phyloP scores from a whole-genome alignment of 495 filamentous ascomycete genomes.

The Lasiosphaeria hispida region DNA sequence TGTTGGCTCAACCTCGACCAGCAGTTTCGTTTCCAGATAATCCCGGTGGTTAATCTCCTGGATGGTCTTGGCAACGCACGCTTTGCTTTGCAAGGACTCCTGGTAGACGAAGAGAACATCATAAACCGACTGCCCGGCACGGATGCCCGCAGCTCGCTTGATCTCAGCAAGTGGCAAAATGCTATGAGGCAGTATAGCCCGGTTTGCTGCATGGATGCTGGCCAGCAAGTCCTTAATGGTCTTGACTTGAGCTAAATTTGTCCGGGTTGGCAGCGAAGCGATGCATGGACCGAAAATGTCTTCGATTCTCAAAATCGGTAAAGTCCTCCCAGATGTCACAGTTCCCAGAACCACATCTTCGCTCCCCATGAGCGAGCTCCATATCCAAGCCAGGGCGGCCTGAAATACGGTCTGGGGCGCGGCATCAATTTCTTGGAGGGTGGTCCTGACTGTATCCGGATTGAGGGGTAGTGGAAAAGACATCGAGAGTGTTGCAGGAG shows the following conservation, averaged over 20 bases:
- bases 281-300: conserved; percentile 72
- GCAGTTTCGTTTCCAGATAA: conserved; percentile 67
- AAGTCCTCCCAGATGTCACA: conserved; percentile 71
- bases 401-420: conserved; percentile 67
- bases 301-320: conserved; percentile 64
- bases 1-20: conserved; percentile 67
- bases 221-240: conserved; percentile 57
- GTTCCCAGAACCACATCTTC: conserved; percentile 72
- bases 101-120: conserved; percentile 78
- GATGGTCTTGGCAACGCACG: conserved; percentile 22
- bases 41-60: conserved; percentile 56
- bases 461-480: conserved; percentile 24
- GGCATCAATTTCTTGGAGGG: conserved; percentile 17
- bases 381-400: conserved; percentile 63
- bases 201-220: conserved; percentile 58
- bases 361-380: conserved; percentile 58
- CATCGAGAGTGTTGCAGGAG: conserved; percentile 15
- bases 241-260: conserved; percentile 44
- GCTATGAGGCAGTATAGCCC: conserved; percentile 57
- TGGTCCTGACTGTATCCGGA: conserved; percentile 8
- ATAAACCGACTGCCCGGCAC: conserved; percentile 53
- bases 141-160: conserved; percentile 52
- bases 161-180: conserved; percentile 64
- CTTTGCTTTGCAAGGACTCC: conserved; percentile 53
- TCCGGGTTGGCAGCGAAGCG: conserved; percentile 63